Evolutionary conservation across 352 stramenopile genomes (phyloP).

Genomic region (Globisporangium paddicum): DNA sequence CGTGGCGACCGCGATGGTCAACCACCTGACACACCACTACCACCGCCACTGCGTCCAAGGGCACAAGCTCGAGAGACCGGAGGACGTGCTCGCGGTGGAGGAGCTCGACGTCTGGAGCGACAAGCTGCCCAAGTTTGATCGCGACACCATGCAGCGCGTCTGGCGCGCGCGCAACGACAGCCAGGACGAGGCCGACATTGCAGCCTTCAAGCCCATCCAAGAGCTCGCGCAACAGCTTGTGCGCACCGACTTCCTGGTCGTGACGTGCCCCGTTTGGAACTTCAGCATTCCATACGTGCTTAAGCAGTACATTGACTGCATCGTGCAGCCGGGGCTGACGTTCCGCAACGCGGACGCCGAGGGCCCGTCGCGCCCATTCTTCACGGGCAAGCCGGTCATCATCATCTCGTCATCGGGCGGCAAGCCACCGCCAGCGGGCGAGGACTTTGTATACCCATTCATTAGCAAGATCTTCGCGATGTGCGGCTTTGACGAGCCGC

Average conservation of each 20-base stretch:
- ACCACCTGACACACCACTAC: constrained; percentile 74
- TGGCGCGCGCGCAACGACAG: constrained; percentile 64
- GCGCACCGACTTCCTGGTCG: constrained; percentile 66
- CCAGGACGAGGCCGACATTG: constrained; percentile 45
- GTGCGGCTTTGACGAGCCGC: constrained; percentile 63
- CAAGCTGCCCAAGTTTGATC: constrained; percentile 62
- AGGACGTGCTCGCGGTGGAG: constrained; percentile 59
- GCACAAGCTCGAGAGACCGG: constrained; percentile 18
- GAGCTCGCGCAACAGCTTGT: constrained; percentile 56
- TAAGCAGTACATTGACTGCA: constrained; percentile 84
- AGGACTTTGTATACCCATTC: constrained; percentile 72
- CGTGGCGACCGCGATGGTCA: constrained; percentile 59
- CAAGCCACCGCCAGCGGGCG: constrained; percentile 42
- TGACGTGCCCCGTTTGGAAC: constrained; percentile 77
- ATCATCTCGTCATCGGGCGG: constrained; percentile 74
- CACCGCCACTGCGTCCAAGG: constrained; percentile 41
- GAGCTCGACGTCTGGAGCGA: constrained; percentile 67
- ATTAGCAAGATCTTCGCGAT: constrained; percentile 72
- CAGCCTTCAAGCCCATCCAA: constrained; percentile 64
- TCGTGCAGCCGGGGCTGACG: constrained; percentile 64
- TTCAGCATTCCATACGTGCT: constrained; percentile 73
- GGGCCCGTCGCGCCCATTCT: constrained; percentile 51
- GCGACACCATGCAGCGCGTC: constrained; percentile 61
- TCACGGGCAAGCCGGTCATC: constrained; percentile 53
- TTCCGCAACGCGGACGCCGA: constrained; percentile 62